Conservation (phyloP, 129 eudicot species). For the Lactuca saligna region DNA sequence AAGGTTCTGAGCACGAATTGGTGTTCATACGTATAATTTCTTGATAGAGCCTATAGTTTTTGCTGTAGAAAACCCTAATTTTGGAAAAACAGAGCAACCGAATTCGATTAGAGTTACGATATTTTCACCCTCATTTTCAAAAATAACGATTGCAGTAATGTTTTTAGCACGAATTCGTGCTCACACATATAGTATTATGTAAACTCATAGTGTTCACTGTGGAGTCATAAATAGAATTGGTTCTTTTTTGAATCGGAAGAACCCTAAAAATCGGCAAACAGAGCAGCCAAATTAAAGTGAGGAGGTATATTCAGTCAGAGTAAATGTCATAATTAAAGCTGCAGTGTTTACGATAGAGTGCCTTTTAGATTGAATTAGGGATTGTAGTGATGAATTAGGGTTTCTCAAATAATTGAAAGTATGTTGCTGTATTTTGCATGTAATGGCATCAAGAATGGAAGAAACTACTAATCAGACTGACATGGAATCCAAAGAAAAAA, state of each 20-base stretch:
- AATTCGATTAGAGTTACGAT: background rate
- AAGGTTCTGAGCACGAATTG: background rate
- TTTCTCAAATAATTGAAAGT: too few relatives aligned
- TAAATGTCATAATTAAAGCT: background rate
- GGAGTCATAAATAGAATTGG: background rate
- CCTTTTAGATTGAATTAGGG: background rate
- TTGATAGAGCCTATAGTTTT: background rate
- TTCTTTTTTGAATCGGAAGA: background rate
- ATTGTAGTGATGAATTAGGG: background rate
- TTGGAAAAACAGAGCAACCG: background rate
- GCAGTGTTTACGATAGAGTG: background rate
- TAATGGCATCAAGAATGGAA: conserved; percentile 37
- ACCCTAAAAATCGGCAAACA: background rate
- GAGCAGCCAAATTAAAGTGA: too few relatives aligned
- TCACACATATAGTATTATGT: background rate
- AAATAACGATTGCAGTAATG: background rate
- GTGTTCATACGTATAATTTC: background rate
- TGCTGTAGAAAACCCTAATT: background rate
- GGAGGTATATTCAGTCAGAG: background rate
- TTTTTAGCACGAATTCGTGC: background rate
- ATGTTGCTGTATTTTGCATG: too few relatives aligned
- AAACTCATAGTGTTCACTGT: background rate
- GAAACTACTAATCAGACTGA: conserved; percentile 29
- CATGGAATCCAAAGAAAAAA: conserved; percentile 32
- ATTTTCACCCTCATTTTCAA: background rate